Conservation (phyloP, 768 basidiomycete species). For the Suillus ampliporus region DNA sequence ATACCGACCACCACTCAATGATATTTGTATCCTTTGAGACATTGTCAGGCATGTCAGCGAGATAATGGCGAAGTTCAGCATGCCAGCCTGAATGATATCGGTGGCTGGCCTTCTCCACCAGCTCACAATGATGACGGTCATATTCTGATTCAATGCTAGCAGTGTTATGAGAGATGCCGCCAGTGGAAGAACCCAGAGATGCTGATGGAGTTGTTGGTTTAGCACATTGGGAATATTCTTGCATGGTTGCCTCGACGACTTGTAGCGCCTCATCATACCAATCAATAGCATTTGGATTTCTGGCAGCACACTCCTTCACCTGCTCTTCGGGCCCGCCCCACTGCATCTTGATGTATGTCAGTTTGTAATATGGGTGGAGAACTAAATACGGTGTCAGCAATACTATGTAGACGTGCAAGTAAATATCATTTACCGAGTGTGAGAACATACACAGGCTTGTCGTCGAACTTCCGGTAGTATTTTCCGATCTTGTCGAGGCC, state of each 20-base stretch:
- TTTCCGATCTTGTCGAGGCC: slow-evolving; percentile 32
- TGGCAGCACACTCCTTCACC: not conserved
- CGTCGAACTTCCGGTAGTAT: slow-evolving; percentile 27
- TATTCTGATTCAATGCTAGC: not conserved
- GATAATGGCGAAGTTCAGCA: slow-evolving; percentile 18
- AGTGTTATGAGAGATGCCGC: not conserved
- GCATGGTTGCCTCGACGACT: slow-evolving; percentile 15
- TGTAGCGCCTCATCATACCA: slow-evolving; percentile 22
- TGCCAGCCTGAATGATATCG: not conserved
- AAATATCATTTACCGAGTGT: slow-evolving; percentile 27
- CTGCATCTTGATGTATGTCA: slow-evolving; percentile 26
- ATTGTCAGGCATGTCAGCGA: slow-evolving; percentile 14
- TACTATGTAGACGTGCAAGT: not conserved
- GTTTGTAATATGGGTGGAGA: slow-evolving; percentile 40
- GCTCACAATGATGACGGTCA: not conserved
- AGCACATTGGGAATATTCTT: not conserved
- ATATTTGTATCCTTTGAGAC: slow-evolving; percentile 21
- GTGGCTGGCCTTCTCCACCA: slow-evolving; percentile 3
- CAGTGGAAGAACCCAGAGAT: not conserved
- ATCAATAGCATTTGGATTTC: slow-evolving; percentile 19
- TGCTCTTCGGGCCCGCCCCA: slow-evolving; percentile 39
- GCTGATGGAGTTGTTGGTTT: not conserved
- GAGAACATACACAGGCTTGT: slow-evolving; percentile 24
- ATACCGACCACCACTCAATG: slow-evolving; percentile 23
- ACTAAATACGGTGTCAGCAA: slow-evolving; percentile 18